Evolutionary conservation across 1,284 basidiomycete genomes (phyloP), one percentile per base, ranked within the genome.

Genomic region (Sphagnurus paluster): DNA sequence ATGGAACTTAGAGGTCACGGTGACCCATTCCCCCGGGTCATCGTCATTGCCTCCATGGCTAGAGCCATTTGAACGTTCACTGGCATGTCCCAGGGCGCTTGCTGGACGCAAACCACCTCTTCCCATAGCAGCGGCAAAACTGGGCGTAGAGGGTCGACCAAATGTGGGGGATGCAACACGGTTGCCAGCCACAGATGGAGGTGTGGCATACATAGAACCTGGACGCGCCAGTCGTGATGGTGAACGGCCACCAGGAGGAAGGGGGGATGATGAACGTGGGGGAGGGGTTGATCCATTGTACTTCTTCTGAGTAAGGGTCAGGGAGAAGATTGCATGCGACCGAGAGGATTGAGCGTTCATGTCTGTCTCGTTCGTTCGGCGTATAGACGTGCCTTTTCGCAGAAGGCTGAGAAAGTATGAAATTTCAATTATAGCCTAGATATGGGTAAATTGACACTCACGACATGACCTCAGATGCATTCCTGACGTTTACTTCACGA

Each of bases 281-380:
- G 86, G 83, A 11, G 71, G 67, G 5, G 79, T 76, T 33, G 80
- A 77, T 20, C 88, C 89, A 21, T 75, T 76, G 58, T 71, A 89
- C 64, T 87, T 90, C 73, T 86, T 88, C 71, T 97, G 96, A 1
- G 83, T 90, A 40, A 99, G 75, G 5, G 92, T 98, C 47, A 99
- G 76, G 35, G 95, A 97, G 68, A 99, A 99, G 68, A 99, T 98
- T 46, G 97, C 96, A 77, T 99, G 96, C 19, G 93, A 97, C 53
- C 96, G 90, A 35, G 95, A 98, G 0, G 92, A 96, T 64, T 98
- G 93, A 4, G 93, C 90, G 64, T 99, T 99, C 96, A 99, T 98
- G 61, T 95, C 93, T 30, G 96, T 99, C 67, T 97, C 93, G 57
- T 96, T 95, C 5, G 97, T 99, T 44, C 95, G 84, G 39, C 96